A percentile compares a stretch with the other conserved stretches of the same genome.
phyloP scores from a whole-genome alignment of 768 basidiomycete genomes.

The Lactarius pseudohatsudake region DNA sequence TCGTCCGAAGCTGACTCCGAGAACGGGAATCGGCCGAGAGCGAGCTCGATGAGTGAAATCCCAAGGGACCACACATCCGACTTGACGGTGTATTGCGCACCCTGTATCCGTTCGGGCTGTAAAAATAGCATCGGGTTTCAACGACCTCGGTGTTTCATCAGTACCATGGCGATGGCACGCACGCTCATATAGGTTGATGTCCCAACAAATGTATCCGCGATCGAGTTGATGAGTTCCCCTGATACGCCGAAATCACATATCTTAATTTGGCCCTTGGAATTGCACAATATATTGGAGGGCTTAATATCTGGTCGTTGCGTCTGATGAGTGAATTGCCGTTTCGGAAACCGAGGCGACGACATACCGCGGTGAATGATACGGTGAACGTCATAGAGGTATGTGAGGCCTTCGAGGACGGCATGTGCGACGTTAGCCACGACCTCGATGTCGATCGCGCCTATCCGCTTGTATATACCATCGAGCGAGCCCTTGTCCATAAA shows the following conservation, averaged over 20 bases:
- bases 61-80: constrained; percentile 99
- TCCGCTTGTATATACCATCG: constrained; percentile 94
- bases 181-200: constrained; percentile 99
- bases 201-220: constrained; percentile 98
- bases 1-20: constrained; percentile 69
- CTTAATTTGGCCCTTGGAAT: constrained; percentile 94
- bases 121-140: constrained; percentile 24
- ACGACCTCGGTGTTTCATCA: constrained; percentile 23
- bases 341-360: constrained; percentile 39
- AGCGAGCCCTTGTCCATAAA: constrained; percentile 92
- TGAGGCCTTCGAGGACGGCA: constrained; percentile 91
- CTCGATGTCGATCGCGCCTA: constrained; percentile 89
- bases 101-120: constrained; percentile 98
- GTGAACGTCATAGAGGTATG: constrained; percentile 96
- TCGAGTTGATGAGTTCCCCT: constrained; percentile 97
- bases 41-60: constrained; percentile 95
- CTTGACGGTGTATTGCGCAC: constrained; percentile 97
- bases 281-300: constrained; percentile 95
- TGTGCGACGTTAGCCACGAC: constrained; percentile 93
- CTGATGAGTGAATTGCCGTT: not conserved
- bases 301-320: constrained; percentile 79
- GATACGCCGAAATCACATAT: constrained; percentile 99
- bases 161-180: constrained; percentile 37
- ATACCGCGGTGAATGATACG: constrained; percentile 97
- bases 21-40: constrained; percentile 96